phyloP scores from a whole-genome alignment of 768 basidiomycete species.

The Tulasnella sp. region DNA sequence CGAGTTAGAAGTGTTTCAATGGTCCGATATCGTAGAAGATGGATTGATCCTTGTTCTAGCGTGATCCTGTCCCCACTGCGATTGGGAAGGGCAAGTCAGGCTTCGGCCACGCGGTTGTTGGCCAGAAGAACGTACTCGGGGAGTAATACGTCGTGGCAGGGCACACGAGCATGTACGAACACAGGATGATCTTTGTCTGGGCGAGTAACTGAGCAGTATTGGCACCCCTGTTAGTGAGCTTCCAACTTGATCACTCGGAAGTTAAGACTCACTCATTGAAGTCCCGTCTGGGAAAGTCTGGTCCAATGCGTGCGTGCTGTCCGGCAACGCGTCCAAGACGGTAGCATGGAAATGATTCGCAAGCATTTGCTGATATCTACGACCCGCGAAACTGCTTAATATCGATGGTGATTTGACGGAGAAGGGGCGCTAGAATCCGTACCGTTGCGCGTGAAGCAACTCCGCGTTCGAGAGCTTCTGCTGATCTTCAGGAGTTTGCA shows the following conservation, averaged over 20 bases:
- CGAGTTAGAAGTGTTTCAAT: constrained; percentile 62
- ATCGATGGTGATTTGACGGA: neutral
- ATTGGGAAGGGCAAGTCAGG: neutral
- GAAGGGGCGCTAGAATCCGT: neutral
- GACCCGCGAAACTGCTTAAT: neutral
- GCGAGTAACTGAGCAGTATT: constrained; percentile 44
- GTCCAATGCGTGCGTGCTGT: constrained; percentile 62
- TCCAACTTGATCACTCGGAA: neutral
- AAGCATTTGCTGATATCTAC: constrained; percentile 61
- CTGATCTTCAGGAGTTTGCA: constrained; percentile 56
- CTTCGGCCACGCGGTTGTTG: neutral
- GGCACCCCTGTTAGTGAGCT: constrained; percentile 7
- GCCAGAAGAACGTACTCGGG: constrained; percentile 25
- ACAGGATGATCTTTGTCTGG: constrained; percentile 71
- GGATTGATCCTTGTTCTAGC: constrained; percentile 72
- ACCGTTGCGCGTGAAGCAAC: constrained; percentile 69
- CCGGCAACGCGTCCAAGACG: constrained; percentile 74
- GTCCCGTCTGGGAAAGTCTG: constrained; percentile 69
- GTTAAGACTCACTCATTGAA: constrained; percentile 29
- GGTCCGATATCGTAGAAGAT: constrained; percentile 61
- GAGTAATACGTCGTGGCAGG: constrained; percentile 37
- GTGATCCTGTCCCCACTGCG: constrained; percentile 57
- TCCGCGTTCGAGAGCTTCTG: constrained; percentile 74
- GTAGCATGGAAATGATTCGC: constrained; percentile 70
- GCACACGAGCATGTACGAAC: constrained; percentile 64